These are phyloP conservation scores for Withania somnifera DNA, from an alignment of 305 asterid species.

Conservation along the genomic window DNA sequence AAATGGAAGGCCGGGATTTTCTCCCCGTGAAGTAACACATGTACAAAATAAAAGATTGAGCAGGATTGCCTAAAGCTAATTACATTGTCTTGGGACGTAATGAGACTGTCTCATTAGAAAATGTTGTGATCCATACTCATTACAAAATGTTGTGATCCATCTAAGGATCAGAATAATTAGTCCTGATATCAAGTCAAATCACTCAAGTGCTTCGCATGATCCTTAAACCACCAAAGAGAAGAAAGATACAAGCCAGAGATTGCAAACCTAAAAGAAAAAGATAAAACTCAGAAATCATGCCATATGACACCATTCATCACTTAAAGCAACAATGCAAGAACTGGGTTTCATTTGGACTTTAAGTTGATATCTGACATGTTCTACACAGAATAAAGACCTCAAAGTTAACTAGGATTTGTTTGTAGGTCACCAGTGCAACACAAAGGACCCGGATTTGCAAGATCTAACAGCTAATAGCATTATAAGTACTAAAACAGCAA, in stretches of 20 bases:
- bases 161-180: not conserved
- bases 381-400: not conserved
- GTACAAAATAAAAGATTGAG: not conserved
- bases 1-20: not conserved
- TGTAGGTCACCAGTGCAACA: not conserved
- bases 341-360: not conserved
- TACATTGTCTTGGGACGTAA: not conserved
- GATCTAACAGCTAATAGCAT: not conserved
- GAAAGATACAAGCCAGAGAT: not conserved
- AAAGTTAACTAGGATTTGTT: not conserved
- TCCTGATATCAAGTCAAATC: not conserved
- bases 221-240: not conserved
- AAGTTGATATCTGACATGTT: not conserved
- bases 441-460: not conserved
- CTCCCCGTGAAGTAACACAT: not conserved
- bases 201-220: not conserved
- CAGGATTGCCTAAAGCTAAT: not conserved
- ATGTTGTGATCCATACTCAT: not conserved
- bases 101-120: not conserved
- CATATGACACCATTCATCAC: conserved; percentile 1
- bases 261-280: not conserved
- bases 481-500: not conserved
- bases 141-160: not conserved
- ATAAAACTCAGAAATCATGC: not conserved
- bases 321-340: not conserved